Evolutionary conservation across 1,284 basidiomycete species (phyloP), one percentile per base, ranked within the genome.

Genomic region (Gomphus bonarii): DNA sequence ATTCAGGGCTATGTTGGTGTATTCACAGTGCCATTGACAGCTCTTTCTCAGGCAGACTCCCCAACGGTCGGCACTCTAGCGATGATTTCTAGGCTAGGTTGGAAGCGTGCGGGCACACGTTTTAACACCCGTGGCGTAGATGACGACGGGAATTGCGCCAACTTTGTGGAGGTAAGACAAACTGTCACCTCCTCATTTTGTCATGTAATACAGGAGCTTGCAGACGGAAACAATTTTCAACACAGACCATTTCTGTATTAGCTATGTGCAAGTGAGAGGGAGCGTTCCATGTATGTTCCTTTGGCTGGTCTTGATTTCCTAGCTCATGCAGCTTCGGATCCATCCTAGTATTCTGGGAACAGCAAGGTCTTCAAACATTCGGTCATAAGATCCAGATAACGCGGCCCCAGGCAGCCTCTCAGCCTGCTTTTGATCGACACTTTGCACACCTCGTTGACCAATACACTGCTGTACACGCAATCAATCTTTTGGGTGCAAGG

Each of bases 91-190:
- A 78, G 95, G 28, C 76, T 99, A 8, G 89, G 94, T 35, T 95
- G 91, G 84, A 95, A 94, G 70, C 80, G 95, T 61, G 95, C 97
- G 18, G 97, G 97, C 1, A 98, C 97, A 18, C 83, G 97, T 33
- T 99, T 97, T 75, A 95, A 97, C 66, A 95, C 95, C 3, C 82
- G 97, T 58, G 97, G 97, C 0, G 89, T 99, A 22, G 97, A 99
- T 67, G 97, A 99, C 68, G 93, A 97, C 65, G 95, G 97, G 42
- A 88, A 97, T 67, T 91, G 90, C 18, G 97, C 97, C 50, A 98
- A 99, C 68, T 98, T 97, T 71, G 97, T 97, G 36, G 95, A 97
- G 80, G 90, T 84, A 64, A 57, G 75, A 67, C 57, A 36, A 18
- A 22, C 44, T 57, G 25, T 50, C 40, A 49, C 43, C 47, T 61